Conservation (phyloP, 768 basidiomycete species). For the Rhizopogon sp. region DNA sequence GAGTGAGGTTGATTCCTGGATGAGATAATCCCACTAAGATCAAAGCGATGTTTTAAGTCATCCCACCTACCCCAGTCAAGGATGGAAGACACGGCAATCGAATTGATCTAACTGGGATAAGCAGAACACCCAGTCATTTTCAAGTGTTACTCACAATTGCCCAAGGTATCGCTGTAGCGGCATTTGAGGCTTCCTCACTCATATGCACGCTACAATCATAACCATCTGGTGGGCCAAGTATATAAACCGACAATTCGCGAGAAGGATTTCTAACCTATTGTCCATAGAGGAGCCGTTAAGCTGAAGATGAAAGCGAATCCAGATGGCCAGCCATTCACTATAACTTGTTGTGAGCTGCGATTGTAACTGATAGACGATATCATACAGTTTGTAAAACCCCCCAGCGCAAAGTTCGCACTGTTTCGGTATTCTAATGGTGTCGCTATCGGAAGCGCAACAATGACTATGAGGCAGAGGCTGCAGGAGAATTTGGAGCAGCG, state of each 20-base stretch:
- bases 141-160: conserved; percentile 44
- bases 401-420: conserved; percentile 32
- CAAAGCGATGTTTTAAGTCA: not conserved
- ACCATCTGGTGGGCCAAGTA: conserved; percentile 35
- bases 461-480: conserved; percentile 19
- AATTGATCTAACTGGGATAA: conserved; percentile 37
- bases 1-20: conserved; percentile 49
- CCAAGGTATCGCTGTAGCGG: conserved; percentile 61
- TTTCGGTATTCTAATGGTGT: conserved; percentile 33
- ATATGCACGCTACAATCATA: conserved; percentile 61
- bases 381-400: conserved; percentile 28
- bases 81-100: conserved; percentile 50
- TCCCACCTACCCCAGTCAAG: conserved; percentile 51
- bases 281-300: conserved; percentile 32
- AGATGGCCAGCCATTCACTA: conserved; percentile 34
- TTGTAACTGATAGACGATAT: not conserved
- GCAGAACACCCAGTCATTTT: not conserved
- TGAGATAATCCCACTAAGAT: not conserved
- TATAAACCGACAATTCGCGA: not conserved
- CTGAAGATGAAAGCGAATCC: conserved; percentile 42
- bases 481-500: not conserved
- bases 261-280: conserved; percentile 21
- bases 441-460: conserved; percentile 35
- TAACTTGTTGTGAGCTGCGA: not conserved
- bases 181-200: conserved; percentile 68